A percentile compares a stretch with the other conserved stretches of the same genome.
Conservation (phyloP, 805 yeast species). For the Starmerella ratchasimensis region DNA sequence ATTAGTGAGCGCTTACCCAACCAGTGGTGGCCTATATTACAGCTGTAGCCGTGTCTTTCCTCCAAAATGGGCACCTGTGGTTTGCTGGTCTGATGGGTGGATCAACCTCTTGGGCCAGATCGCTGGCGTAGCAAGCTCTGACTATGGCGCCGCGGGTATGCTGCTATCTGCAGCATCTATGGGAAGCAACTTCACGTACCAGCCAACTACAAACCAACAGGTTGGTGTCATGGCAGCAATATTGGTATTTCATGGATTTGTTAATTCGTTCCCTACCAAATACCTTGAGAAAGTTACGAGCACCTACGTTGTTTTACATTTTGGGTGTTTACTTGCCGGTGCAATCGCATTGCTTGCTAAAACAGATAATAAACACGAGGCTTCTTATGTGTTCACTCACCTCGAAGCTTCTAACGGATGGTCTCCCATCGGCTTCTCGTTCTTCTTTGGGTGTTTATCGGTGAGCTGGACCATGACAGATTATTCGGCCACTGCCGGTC, state of each 20-base stretch:
- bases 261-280: constrained; percentile 41
- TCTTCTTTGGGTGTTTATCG: constrained; percentile 37
- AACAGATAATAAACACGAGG: constrained; percentile 36
- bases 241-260: constrained; percentile 34
- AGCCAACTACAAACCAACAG: constrained; percentile 22
- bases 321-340: constrained; percentile 37
- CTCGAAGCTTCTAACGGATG: constrained; percentile 39
- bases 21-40: constrained; percentile 62
- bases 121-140: constrained; percentile 28
- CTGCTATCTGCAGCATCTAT: constrained; percentile 27
- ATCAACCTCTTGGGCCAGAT: constrained; percentile 31
- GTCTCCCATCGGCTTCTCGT: constrained; percentile 42
- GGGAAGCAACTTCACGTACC: constrained; percentile 24
- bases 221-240: constrained; percentile 32
- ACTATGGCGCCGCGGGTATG: constrained; percentile 26
- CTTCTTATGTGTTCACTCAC: constrained; percentile 35
- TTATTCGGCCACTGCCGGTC: constrained; percentile 60
- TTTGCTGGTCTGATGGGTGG: constrained; percentile 44
- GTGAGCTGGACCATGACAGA: constrained; percentile 51
- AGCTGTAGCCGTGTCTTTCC: constrained; percentile 29
- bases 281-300: constrained; percentile 39
- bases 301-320: constrained; percentile 37
- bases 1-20: constrained; percentile 55
- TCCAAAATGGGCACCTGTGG: constrained; percentile 34
- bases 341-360: constrained; percentile 42